Conservation (phyloP, 176 grass and related monocot species). For the Eragrostis nindensis region DNA sequence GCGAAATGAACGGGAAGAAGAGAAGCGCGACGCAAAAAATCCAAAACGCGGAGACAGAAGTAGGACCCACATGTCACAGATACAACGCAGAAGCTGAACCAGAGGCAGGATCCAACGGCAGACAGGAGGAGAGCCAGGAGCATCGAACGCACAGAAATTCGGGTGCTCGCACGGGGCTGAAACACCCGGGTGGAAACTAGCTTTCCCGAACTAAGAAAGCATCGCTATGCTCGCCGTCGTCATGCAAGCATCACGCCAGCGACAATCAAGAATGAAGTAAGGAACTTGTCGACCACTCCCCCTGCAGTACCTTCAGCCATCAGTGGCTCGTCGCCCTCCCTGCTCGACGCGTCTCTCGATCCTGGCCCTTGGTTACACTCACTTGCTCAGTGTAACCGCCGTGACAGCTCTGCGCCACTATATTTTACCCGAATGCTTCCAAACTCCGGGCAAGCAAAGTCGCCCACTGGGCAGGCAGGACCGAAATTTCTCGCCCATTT, state of each 20-base stretch:
- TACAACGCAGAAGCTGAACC: too few species aligned
- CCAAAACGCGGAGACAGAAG: too few species aligned
- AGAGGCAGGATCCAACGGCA: too few species aligned
- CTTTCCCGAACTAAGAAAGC: too few species aligned
- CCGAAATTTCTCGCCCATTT: not conserved
- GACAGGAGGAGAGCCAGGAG: too few species aligned
- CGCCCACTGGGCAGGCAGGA: not conserved
- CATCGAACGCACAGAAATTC: too few species aligned
- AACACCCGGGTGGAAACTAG: too few species aligned
- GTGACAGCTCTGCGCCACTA: not conserved
- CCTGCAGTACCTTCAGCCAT: not conserved
- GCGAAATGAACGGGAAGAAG: too few species aligned
- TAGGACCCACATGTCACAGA: too few species aligned
- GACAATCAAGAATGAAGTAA: not conserved
- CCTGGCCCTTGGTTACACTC: not conserved
- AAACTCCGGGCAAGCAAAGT: conserved; percentile 13
- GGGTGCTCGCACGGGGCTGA: too few species aligned
- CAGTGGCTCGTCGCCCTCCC: not conserved
- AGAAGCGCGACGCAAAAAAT: too few species aligned
- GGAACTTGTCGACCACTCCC: not conserved
- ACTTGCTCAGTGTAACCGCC: not conserved
- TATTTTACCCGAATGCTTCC: not conserved
- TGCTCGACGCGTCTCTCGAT: not conserved
- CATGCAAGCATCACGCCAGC: not conserved
- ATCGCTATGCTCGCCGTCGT: too few species aligned